phyloP scores from a whole-genome alignment of 208 protist genomes.

The Wallacemonas collosoma region DNA sequence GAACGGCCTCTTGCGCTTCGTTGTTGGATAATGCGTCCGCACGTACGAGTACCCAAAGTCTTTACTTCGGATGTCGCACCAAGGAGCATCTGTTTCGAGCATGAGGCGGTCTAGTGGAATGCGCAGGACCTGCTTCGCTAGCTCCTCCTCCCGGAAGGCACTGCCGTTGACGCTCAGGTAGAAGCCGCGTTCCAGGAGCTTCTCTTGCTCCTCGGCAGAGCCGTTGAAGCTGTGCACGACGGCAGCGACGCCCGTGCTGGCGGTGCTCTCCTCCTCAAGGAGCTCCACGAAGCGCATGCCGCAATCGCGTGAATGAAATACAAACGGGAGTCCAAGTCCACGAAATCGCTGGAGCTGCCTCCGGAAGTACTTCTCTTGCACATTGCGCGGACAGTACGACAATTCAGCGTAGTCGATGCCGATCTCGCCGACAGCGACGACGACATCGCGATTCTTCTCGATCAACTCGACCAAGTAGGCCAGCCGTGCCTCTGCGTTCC shows the following conservation, averaged over 20 bases:
- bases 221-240: constrained; percentile 97
- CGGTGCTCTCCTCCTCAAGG: constrained; percentile 32
- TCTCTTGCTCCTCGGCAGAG: constrained; percentile 72
- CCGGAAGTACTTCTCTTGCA: constrained; percentile 77
- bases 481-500: constrained; percentile 44
- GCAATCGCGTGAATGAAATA: constrained; percentile 92
- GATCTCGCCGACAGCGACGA: constrained; percentile 89
- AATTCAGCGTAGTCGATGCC: constrained; percentile 93
- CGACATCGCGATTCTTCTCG: constrained; percentile 73
- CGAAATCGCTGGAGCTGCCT: constrained; percentile 60
- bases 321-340: constrained; percentile 73
- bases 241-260: constrained; percentile 16
- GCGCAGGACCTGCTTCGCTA: constrained; percentile 64
- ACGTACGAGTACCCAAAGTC: constrained; percentile 84
- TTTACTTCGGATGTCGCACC: constrained; percentile 92
- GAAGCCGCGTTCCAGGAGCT: constrained; percentile 75
- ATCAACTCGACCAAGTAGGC: constrained; percentile 58
- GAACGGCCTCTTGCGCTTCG: constrained; percentile 67
- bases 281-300: constrained; percentile 81
- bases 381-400: constrained; percentile 63
- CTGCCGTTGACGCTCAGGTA: constrained; percentile 93
- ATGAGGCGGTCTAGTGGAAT: constrained; percentile 89
- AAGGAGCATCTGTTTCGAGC: constrained; percentile 95
- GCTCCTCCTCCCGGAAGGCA: constrained; percentile 85
- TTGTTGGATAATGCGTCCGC: constrained; percentile 57